Conservation (phyloP, 306 rosid genomes). For the Corylus americana region DNA sequence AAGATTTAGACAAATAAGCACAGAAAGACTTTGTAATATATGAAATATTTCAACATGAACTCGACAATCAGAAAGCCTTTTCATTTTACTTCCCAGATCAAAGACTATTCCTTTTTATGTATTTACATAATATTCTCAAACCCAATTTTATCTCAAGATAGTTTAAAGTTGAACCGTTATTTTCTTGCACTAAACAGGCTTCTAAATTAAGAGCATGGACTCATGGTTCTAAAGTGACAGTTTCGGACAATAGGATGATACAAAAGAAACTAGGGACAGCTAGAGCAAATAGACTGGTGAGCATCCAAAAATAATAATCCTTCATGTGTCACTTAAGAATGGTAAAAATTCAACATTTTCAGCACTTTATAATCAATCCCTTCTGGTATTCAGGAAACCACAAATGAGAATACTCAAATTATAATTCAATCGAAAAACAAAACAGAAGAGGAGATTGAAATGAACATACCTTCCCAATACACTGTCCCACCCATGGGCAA, state of each 20-base stretch:
- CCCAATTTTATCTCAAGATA: neutral
- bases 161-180: neutral
- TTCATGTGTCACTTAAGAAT: neutral
- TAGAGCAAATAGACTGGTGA: neutral
- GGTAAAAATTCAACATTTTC: neutral
- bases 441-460: constrained; percentile 1
- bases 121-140: neutral
- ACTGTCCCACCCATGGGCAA: constrained; percentile 94
- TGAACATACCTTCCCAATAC: constrained; percentile 67
- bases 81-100: neutral
- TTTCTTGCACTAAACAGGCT: neutral
- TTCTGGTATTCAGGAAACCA: neutral
- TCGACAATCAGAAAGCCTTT: constrained; percentile 1
- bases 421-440: neutral
- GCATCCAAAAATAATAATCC: neutral
- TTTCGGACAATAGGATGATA: neutral
- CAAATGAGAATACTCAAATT: neutral
- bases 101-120: neutral
- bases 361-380: neutral
- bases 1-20: neutral
- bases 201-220: neutral
- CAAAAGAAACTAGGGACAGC: neutral
- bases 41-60: neutral
- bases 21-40: neutral
- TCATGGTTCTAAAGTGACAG: neutral